Conservation (phyloP, 1,284 basidiomycete species). For the Trametes hirsuta region DNA sequence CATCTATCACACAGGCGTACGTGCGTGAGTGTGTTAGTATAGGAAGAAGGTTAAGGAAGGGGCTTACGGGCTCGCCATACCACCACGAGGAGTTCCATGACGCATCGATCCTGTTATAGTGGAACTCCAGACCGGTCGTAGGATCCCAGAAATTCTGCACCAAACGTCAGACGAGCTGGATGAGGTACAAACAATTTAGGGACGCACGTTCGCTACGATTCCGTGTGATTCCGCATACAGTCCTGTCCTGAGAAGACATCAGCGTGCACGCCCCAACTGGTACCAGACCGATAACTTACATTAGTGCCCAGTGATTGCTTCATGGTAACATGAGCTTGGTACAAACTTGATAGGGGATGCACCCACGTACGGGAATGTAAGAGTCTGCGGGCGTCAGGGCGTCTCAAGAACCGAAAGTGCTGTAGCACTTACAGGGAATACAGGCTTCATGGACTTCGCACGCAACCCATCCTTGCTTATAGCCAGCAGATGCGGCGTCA, state of each 20-base stretch:
- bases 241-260: conserved; percentile 66
- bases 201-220: conserved; percentile 82
- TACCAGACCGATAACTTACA: conserved; percentile 46
- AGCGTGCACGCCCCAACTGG: neutral
- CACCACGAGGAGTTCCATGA: conserved; percentile 80
- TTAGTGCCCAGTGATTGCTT: conserved; percentile 84
- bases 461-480: conserved; percentile 82
- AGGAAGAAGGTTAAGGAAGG: no score
- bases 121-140: conserved; percentile 58
- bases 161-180: neutral
- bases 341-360: neutral
- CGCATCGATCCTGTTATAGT: conserved; percentile 65
- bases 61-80: conserved; percentile 82
- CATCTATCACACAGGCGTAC: conserved; percentile 54
- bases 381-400: conserved; percentile 50
- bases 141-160: conserved; percentile 87
- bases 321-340: neutral
- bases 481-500: conserved; percentile 80
- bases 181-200: neutral
- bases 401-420: neutral
- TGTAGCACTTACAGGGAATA: conserved; percentile 73
- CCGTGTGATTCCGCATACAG: conserved; percentile 88
- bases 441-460: conserved; percentile 82
- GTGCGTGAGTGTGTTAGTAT: neutral
- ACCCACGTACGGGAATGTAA: conserved; percentile 83